Conservation (phyloP, 192 early-diverging fungal genomes). For the Coemansia sp. region DNA sequence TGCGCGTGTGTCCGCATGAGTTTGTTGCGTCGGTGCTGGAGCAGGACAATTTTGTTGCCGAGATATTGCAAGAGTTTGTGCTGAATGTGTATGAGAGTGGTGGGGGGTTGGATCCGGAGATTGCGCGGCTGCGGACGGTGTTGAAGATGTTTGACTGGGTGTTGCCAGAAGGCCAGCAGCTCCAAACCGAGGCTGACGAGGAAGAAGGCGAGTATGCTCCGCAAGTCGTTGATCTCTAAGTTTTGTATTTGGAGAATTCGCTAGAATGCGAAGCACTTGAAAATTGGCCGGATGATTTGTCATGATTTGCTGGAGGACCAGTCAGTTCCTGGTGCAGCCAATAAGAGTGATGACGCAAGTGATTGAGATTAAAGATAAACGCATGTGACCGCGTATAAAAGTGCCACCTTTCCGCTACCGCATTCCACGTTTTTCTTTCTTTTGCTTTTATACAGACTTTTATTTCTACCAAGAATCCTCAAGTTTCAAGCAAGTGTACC, state of each 20-base stretch:
- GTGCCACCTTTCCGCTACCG: background rate
- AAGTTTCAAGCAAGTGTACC: background rate
- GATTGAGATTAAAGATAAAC: constrained; percentile 20
- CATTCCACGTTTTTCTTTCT: constrained; percentile 6
- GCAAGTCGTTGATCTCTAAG: constrained; percentile 58
- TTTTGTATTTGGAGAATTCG: no score
- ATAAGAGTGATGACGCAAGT: background rate
- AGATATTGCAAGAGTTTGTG: constrained; percentile 41
- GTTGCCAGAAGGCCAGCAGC: constrained; percentile 58
- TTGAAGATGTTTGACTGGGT: constrained; percentile 66
- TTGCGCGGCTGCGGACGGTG: constrained; percentile 55
- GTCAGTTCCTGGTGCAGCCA: background rate
- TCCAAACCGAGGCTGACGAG: constrained; percentile 52
- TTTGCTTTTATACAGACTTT: background rate
- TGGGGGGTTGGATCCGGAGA: constrained; percentile 35
- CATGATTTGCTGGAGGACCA: background rate
- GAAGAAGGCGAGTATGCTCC: constrained; percentile 73
- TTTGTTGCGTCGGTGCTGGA: constrained; percentile 40
- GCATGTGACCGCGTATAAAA: constrained; percentile 3
- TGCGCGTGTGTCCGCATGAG: constrained; percentile 25
- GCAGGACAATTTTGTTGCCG: constrained; percentile 33
- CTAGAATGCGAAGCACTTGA: background rate
- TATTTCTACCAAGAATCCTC: background rate
- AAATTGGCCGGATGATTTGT: background rate
- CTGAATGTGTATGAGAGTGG: constrained; percentile 44